Evolutionary conservation across 2,329 filamentous ascomycete genomes (phyloP).

Genomic region (Trichoderma pleuroti): DNA sequence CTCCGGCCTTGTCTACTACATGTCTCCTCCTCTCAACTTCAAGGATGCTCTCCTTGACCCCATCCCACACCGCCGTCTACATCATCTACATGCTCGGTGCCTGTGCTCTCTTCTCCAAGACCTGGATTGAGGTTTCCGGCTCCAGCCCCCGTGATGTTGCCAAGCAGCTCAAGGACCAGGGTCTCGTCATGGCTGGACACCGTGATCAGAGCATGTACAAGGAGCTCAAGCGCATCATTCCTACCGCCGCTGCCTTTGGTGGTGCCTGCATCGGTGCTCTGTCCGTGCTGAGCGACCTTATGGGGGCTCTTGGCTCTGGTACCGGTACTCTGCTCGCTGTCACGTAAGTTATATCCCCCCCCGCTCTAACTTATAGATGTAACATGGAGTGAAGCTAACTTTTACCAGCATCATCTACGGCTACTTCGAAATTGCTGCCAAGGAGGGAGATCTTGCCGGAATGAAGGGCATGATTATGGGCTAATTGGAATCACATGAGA

Average conservation of each 20-base stretch:
- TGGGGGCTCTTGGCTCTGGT: slow-evolving; percentile 92
- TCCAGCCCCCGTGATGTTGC: slow-evolving; percentile 96
- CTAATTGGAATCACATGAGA: slow-evolving; percentile 37
- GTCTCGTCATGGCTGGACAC: slow-evolving; percentile 98
- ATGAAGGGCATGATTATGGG: slow-evolving; percentile 73
- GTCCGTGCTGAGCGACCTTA: slow-evolving; percentile 90
- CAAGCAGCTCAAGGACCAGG: slow-evolving; percentile 99
- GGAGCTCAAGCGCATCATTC: slow-evolving; percentile 98
- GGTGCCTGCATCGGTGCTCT: slow-evolving; percentile 98
- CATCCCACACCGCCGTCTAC: slow-evolving; percentile 90
- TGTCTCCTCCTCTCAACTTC: slow-evolving; percentile 97
- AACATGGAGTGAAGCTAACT: slow-evolving; percentile 28
- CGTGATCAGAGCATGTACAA: slow-evolving; percentile 99
- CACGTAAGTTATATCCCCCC: slow-evolving; percentile 68
- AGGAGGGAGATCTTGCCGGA: slow-evolving; percentile 91
- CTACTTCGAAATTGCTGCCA: slow-evolving; percentile 98
- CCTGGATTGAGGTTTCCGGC: slow-evolving; percentile 99
- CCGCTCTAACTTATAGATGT: not conserved
- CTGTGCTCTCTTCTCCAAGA: slow-evolving; percentile 99
- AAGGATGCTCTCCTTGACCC: slow-evolving; percentile 95
- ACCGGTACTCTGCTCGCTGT: slow-evolving; percentile 98
- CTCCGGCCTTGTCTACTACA: slow-evolving; percentile 97
- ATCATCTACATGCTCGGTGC: slow-evolving; percentile 97
- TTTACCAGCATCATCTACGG: slow-evolving; percentile 87
- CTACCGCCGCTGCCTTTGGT: slow-evolving; percentile 95